These are phyloP conservation scores for Mycosphaerella arachidis DNA, from an alignment of 2,329 filamentous ascomycete species.

Conservation along the genomic window DNA sequence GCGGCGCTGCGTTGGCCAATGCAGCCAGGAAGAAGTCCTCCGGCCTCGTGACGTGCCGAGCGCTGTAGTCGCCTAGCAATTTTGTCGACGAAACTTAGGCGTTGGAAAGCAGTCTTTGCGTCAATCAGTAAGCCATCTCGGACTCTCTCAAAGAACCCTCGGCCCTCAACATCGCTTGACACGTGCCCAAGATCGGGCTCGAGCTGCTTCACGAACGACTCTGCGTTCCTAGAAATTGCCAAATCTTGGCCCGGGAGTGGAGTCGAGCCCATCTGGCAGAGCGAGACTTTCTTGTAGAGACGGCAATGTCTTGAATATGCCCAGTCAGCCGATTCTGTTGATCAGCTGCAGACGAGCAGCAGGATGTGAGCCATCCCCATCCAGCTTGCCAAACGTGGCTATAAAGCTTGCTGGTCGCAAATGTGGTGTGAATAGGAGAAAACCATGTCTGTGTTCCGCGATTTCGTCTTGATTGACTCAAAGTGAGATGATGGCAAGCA, in stretches of 20 bases:
- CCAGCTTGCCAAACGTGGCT: conserved; percentile 7
- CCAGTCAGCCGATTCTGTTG: conserved; percentile 6
- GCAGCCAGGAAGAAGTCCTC: conserved; percentile 8
- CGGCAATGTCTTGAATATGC: conserved; percentile 9
- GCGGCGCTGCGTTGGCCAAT: conserved; percentile 5
- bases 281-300: conserved; percentile 9
- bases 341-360: conserved; percentile 8
- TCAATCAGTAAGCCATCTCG: not conserved
- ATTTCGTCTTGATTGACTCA: conserved; percentile 11
- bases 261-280: conserved; percentile 11
- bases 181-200: not conserved
- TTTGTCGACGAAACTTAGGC: conserved; percentile 9
- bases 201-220: not conserved
- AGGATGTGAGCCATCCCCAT: conserved; percentile 9
- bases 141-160: not conserved
- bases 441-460: not conserved
- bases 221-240: conserved; percentile 5
- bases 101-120: not conserved
- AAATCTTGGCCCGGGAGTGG: conserved; percentile 6
- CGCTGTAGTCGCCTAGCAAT: conserved; percentile 8
- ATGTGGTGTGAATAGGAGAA: conserved; percentile 10
- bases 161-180: conserved; percentile 6
- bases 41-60: not conserved
- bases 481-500: conserved; percentile 11
- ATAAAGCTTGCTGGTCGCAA: conserved; percentile 8